A percentile compares a stretch with the other conserved stretches of the same genome.
Conservation (phyloP, 352 stramenopile genomes). For the Detonula confervacea region DNA sequence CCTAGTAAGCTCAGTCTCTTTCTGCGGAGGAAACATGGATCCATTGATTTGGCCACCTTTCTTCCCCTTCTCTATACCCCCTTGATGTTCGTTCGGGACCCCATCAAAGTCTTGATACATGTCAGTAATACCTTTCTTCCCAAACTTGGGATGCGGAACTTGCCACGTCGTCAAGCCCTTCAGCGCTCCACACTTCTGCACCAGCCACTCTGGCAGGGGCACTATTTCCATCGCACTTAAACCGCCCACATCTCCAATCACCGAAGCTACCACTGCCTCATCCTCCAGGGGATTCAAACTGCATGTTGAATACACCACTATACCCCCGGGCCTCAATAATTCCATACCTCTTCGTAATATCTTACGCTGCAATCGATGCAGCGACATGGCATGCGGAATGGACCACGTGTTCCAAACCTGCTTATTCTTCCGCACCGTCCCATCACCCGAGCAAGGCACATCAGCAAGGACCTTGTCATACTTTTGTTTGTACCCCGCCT, state of each 20-base stretch:
- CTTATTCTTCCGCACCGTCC: constrained; percentile 98
- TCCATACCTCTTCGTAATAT: constrained; percentile 93
- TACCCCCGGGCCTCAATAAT: constrained; percentile 66
- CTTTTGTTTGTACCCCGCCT: constrained; percentile 46
- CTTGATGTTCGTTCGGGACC: constrained; percentile 12
- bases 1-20: background rate
- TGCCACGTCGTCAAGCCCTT: constrained; percentile 20
- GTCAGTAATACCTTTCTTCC: constrained; percentile 9
- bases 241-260: background rate
- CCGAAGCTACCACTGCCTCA: constrained; percentile 94
- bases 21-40: constrained; percentile 34
- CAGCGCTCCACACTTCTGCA: constrained; percentile 8
- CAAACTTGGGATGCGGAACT: constrained; percentile 36
- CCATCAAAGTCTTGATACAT: constrained; percentile 33
- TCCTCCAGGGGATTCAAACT: constrained; percentile 99
- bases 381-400: constrained; percentile 86
- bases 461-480: constrained; percentile 99
- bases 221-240: constrained; percentile 20
- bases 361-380: constrained; percentile 95
- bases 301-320: constrained; percentile 89
- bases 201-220: constrained; percentile 14
- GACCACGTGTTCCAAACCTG: constrained; percentile 79
- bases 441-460: constrained; percentile 97
- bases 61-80: background rate
- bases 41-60: constrained; percentile 15